Conservation (phyloP, 2,329 filamentous ascomycete species). For the Emmonsia crescens region DNA sequence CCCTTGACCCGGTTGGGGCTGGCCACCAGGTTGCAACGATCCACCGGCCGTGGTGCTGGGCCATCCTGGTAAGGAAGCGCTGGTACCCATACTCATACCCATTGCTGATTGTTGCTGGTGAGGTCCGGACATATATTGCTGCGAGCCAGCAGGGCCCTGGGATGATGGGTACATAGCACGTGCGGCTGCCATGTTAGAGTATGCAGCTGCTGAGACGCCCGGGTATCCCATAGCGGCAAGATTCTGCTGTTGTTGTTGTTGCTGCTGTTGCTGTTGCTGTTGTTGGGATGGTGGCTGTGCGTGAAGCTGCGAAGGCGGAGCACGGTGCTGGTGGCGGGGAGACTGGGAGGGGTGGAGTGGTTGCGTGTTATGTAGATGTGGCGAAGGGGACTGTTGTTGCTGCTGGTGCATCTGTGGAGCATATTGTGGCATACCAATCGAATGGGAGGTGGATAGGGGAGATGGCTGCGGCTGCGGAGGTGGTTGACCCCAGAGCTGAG, state of each 20-base stretch:
- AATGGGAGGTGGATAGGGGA: slow-evolving; percentile 36
- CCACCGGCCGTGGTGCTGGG: slow-evolving; percentile 22
- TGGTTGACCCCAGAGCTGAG: slow-evolving; percentile 51
- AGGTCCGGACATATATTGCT: slow-evolving; percentile 22
- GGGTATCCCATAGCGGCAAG: slow-evolving; percentile 29
- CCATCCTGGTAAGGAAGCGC: slow-evolving; percentile 28
- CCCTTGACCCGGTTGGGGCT: slow-evolving; percentile 29
- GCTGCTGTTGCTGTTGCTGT: slow-evolving; percentile 13
- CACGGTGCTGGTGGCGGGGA: slow-evolving; percentile 25
- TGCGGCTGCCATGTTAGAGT: slow-evolving; percentile 22
- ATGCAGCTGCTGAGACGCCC: slow-evolving; percentile 23
- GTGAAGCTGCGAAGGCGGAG: slow-evolving; percentile 24
- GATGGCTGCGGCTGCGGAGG: slow-evolving; percentile 47
- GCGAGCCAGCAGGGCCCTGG: slow-evolving; percentile 25
- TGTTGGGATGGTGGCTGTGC: slow-evolving; percentile 24
- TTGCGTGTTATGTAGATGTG: slow-evolving; percentile 22
- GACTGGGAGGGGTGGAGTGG: slow-evolving; percentile 31
- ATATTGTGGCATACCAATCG: slow-evolving; percentile 32
- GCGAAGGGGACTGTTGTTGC: slow-evolving; percentile 26
- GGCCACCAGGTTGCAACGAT: slow-evolving; percentile 25
- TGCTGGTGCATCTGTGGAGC: slow-evolving; percentile 31
- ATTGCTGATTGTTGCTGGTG: slow-evolving; percentile 26
- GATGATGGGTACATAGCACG: slow-evolving; percentile 30
- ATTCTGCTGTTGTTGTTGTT: slow-evolving; percentile 18
- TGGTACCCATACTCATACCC: slow-evolving; percentile 26